Conservation (phyloP, 1,284 basidiomycete species). For the Pyrrhoderma noxium region DNA sequence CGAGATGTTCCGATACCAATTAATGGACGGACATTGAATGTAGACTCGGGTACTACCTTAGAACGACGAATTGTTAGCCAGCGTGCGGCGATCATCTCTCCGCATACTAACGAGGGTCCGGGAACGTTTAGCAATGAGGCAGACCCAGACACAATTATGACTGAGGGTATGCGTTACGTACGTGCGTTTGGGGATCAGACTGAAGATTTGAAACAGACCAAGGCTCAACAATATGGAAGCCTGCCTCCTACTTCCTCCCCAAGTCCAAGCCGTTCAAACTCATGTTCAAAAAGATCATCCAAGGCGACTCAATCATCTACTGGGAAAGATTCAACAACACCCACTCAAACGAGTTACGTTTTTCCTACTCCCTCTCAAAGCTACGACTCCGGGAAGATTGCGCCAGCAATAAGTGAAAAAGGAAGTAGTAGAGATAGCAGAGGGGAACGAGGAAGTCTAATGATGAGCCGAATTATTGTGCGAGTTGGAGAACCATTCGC, state of each 20-base stretch:
- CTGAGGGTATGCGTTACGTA: constrained; percentile 61
- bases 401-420: no score
- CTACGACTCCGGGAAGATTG: no score
- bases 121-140: constrained; percentile 23
- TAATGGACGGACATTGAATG: constrained; percentile 27
- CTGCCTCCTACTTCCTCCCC: constrained; percentile 1
- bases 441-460: no score
- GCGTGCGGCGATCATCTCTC: constrained; percentile 43
- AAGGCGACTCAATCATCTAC: no score
- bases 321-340: no score
- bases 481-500: no score
- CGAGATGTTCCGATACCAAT: constrained; percentile 61
- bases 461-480: no score
- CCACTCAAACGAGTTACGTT: no score
- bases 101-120: constrained; percentile 25
- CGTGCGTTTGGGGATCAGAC: constrained; percentile 49
- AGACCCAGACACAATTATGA: constrained; percentile 47
- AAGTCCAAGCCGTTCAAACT: constrained; percentile 13
- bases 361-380: no score
- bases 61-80: constrained; percentile 50
- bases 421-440: no score
- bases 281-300: constrained; percentile 10
- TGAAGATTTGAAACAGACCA: constrained; percentile 7
- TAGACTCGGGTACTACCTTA: constrained; percentile 20
- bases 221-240: constrained; percentile 9